These are phyloP conservation scores for Tetracladium marchalianum DNA, from an alignment of 495 filamentous ascomycete species.

Conservation along the genomic window DNA sequence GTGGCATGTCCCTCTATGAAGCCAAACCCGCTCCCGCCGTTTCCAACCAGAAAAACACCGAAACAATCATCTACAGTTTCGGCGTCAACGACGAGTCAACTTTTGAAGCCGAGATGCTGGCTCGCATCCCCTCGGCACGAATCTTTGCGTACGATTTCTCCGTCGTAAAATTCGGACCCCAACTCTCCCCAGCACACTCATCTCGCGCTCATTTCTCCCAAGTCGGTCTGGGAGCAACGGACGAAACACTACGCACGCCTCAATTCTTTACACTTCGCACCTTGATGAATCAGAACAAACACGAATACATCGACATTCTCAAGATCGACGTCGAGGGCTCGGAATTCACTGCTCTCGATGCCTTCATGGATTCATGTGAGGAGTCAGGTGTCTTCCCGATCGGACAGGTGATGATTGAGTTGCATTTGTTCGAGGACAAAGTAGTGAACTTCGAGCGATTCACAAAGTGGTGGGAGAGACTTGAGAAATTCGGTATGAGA, in stretches of 20 bases:
- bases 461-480: slow-evolving; percentile 20
- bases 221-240: slow-evolving; percentile 16
- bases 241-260: slow-evolving; percentile 10
- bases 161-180: slow-evolving; percentile 17
- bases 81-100: slow-evolving; percentile 21
- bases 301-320: slow-evolving; percentile 25
- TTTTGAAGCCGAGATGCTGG: slow-evolving; percentile 23
- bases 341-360: slow-evolving; percentile 21
- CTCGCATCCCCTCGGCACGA: slow-evolving; percentile 15
- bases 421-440: slow-evolving; percentile 19
- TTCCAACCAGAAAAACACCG: not conserved
- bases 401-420: slow-evolving; percentile 26
- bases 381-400: slow-evolving; percentile 14
- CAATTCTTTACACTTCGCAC: slow-evolving; percentile 20
- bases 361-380: slow-evolving; percentile 15
- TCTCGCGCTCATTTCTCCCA: slow-evolving; percentile 17
- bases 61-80: slow-evolving; percentile 23
- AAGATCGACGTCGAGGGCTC: slow-evolving; percentile 26
- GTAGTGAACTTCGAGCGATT: slow-evolving; percentile 12
- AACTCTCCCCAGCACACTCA: slow-evolving; percentile 7
- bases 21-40: slow-evolving; percentile 1
- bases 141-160: slow-evolving; percentile 25
- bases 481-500: slow-evolving; percentile 20
- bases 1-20: slow-evolving; percentile 21
- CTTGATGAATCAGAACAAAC: slow-evolving; percentile 23